Conservation (phyloP, 768 basidiomycete genomes). For the Naganishia randhawae region DNA sequence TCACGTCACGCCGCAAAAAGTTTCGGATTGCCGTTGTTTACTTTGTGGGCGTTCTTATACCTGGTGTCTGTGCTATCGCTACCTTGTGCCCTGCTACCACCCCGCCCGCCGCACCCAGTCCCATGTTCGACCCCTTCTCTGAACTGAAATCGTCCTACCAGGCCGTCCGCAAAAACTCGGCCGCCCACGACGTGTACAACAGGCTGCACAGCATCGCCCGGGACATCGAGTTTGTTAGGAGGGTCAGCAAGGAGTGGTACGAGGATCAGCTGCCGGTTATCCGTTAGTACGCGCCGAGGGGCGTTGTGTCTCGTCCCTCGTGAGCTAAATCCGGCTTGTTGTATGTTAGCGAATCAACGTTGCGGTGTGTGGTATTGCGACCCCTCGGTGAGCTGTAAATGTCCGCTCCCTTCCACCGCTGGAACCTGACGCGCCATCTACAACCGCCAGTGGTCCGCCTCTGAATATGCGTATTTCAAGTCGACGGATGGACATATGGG, state of each 20-base stretch:
- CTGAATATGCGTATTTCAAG: constrained; percentile 71
- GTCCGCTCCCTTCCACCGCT: not conserved
- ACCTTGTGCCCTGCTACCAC: not conserved
- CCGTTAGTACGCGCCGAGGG: constrained; percentile 56
- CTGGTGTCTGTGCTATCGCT: not conserved
- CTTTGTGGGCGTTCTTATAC: not conserved
- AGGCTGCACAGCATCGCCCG: constrained; percentile 79
- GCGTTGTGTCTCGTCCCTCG: not conserved
- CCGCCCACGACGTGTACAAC: constrained; percentile 67
- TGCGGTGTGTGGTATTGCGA: constrained; percentile 93
- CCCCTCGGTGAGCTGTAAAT: constrained; percentile 54
- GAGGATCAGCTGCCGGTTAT: constrained; percentile 44
- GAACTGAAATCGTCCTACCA: constrained; percentile 17
- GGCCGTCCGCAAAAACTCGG: constrained; percentile 41
- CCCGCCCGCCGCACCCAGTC: not conserved
- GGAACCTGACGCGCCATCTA: not conserved
- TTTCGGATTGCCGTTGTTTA: constrained; percentile 24
- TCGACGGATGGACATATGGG: constrained; percentile 81
- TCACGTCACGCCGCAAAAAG: not conserved
- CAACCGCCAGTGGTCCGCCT: constrained; percentile 24
- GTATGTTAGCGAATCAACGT: constrained; percentile 72
- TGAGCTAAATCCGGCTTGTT: not conserved
- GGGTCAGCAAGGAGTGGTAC: constrained; percentile 56
- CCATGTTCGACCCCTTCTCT: constrained; percentile 17
- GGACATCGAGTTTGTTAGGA: constrained; percentile 67